Conservation (phyloP, 2,329 filamentous ascomycete species). For the Hypocreales sp. region DNA sequence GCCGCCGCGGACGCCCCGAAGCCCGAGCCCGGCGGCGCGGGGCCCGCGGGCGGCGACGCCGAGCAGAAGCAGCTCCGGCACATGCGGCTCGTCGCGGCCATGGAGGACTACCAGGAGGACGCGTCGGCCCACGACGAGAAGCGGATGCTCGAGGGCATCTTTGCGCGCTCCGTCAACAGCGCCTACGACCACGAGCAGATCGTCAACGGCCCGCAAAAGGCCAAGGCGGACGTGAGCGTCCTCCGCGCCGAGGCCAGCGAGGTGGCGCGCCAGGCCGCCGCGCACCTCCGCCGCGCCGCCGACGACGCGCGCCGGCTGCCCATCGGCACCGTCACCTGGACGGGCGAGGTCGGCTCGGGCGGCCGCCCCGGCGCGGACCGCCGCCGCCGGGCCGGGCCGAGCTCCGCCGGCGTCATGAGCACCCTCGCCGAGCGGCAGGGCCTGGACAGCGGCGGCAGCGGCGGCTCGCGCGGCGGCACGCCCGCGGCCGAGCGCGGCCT, state of each 20-base stretch:
- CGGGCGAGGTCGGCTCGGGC: constrained; percentile 64
- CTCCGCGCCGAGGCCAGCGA: constrained; percentile 70
- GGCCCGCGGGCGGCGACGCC: constrained; percentile 8
- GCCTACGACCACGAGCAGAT: constrained; percentile 89
- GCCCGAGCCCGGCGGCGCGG: constrained; percentile 2
- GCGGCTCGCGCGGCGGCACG: constrained; percentile 30
- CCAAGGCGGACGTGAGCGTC: constrained; percentile 61
- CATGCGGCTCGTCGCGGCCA: constrained; percentile 44
- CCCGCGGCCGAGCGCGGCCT: constrained; percentile 23
- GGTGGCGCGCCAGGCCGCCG: constrained; percentile 63
- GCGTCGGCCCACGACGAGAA: constrained; percentile 43
- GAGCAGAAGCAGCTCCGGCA: constrained; percentile 30
- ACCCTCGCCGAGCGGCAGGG: constrained; percentile 43
- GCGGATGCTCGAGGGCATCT: constrained; percentile 77
- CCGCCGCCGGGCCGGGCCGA: constrained; percentile 34
- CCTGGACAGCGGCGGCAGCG: constrained; percentile 23
- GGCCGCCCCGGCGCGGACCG: constrained; percentile 49
- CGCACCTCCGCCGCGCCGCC: constrained; percentile 56
- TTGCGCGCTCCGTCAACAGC: constrained; percentile 77
- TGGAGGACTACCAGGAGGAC: constrained; percentile 47
- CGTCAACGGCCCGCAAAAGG: constrained; percentile 56
- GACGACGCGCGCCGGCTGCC: constrained; percentile 58
- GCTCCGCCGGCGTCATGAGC: constrained; percentile 38
- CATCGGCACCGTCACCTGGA: constrained; percentile 86
- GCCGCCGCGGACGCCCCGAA: neutral